Base-by-base conservation (phyloP, 345 rosid species). In the Luvunga scandens region DNA sequence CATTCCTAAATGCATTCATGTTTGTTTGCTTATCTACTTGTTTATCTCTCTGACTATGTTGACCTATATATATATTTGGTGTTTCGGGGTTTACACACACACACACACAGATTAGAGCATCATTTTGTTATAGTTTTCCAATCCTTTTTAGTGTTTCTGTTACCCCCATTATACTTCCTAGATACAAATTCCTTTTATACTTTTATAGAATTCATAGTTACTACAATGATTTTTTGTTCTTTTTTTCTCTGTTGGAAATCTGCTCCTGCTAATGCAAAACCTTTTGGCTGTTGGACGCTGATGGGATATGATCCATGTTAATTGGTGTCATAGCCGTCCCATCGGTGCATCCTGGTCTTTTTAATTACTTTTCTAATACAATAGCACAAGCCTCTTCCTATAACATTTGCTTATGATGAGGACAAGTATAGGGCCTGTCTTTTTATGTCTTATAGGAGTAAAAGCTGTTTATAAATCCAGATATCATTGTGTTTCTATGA, bases 401-500 rank as follows among this genome's bases (percentile, higher is more conserved):
- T 19, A 33, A 74, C 22, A 16, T n/a, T 73, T 42, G 9, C 62
- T 34, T 21, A 14, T 61, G 45, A 28, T 28, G 18, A 42, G 21
- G 36, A 33, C 19, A 6, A 21, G 38, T 38, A 25, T 6, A 19
- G 53, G 75, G 61, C 62, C 68, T 50, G 31, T 64, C 42, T 45
- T 64, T 8, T 75, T 27, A 28, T 39, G 24, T 63, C 5, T 64
- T 28, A 18, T 24, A 2, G 73, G 36, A 6, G 31, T 28, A 2
- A 6, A 64, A 70, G 13, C 28, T 70, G 34, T 27, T 48, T 48
- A 18, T 66, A 18, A 53, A 21, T 60, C 56, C 42, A 24, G 6
- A 33, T 10, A 36, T 78, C 34, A 28, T 33, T 77, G 69, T 53
- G 63, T 45, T 76, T 78, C 31, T 69, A 25, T 28, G 22, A 19